Percentiles rank a stretch among this genome's conserved stretches.
These are phyloP conservation scores for Ramaria rubella DNA, from an alignment of 768 basidiomycete genomes.

Conservation along the genomic window DNA sequence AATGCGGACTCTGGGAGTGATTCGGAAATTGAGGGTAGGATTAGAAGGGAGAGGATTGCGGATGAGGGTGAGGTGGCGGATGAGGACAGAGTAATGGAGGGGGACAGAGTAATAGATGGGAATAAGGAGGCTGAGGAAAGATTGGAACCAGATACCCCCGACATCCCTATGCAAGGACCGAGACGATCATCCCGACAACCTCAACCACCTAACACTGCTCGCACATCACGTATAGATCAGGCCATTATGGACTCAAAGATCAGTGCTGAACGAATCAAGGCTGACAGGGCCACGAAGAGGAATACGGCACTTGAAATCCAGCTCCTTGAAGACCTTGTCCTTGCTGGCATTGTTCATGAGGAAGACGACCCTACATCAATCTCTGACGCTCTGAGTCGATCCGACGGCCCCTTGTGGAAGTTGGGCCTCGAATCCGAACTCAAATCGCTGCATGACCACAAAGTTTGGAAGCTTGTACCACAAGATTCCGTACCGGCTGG, in stretches of 20 bases:
- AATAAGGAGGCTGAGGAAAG: background rate
- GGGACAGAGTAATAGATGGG: background rate
- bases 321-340: slow-evolving; percentile 10
- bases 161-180: background rate
- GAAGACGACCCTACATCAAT: slow-evolving; percentile 17
- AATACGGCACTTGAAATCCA: background rate
- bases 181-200: background rate
- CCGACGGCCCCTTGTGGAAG: slow-evolving; percentile 17
- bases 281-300: background rate
- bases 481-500: slow-evolving; percentile 17
- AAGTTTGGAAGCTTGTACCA: slow-evolving; percentile 19
- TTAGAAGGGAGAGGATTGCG: no score
- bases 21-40: no score
- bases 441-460: slow-evolving; percentile 11
- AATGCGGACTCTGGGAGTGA: background rate
- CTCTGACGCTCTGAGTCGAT: slow-evolving; percentile 16
- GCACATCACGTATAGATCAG: background rate
- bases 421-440: slow-evolving; percentile 20
- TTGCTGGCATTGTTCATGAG: slow-evolving; percentile 15
- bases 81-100: background rate
- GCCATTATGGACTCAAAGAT: background rate
- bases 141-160: background rate
- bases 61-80: background rate
- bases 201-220: background rate
- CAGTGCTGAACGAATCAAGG: background rate